Evolutionary conservation across 192 early-diverging fungal genomes (phyloP), one percentile per base, ranked within the genome.

Genomic region (Coemansia sp.): DNA sequence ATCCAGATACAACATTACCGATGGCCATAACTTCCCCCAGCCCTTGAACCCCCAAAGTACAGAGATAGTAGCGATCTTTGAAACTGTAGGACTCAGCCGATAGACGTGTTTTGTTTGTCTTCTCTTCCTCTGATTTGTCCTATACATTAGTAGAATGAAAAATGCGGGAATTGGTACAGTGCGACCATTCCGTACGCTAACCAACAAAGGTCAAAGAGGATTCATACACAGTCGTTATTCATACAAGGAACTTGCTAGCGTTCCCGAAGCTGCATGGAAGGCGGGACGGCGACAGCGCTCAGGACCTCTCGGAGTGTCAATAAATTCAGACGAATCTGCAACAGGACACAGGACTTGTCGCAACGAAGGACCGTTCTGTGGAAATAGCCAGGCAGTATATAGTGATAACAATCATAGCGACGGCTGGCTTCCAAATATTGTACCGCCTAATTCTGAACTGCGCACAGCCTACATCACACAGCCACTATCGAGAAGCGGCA

Each of bases 391-490:
- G 24, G 32, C 24, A 34, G 54, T 54, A 1, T 70, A 70, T 50
- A 18, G 23, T n/a, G 26, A 18, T 27, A 12, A 9, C 24, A 21
- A 26, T 56, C 56, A n/a, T 28, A 12, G 26, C 12, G 52, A 53
- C 19, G 52, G 52, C 9, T 44, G 38, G 7, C 38, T 73, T 22
- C 72, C 66, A 19, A 30, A 54, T 18, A 26, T 64, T 10, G 58
- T 79, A 21, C 71, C 77, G 7, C 28, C 28, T 6, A 41, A 12
- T 25, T 58, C 71, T 2, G 58, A 70, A 3, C 48, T 79, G 38
- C n/a, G 73, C 67, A 25, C 10, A 4, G 71, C 68, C 18, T 31
- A 64, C 24, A 56, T 18, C 2, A 53, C 49, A 2, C 72, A 63
- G 67, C 60, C 61, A 22, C 31, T 61, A 3, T 30, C 52, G 3